Evolutionary conservation across 2,329 filamentous ascomycete genomes (phyloP).

Genomic region (Ascomycota sp.): DNA sequence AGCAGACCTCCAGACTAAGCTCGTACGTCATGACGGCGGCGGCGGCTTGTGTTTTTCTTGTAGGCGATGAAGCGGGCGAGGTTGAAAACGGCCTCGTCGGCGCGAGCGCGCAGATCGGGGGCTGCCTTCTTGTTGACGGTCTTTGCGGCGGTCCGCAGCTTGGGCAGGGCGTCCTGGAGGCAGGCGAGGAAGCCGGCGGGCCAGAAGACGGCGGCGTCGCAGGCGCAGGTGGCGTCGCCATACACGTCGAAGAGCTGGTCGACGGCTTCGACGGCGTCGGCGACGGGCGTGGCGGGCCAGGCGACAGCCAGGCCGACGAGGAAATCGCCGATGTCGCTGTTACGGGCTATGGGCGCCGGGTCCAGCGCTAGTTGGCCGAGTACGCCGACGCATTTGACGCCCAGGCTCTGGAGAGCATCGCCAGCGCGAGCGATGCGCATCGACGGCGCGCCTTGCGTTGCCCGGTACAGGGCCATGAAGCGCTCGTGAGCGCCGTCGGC

Average conservation of each 20-base stretch:
- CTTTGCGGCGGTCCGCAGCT: slow-evolving; percentile 35
- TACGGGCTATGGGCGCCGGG: slow-evolving; percentile 29
- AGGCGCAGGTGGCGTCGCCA: slow-evolving; percentile 35
- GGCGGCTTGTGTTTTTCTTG: slow-evolving; percentile 33
- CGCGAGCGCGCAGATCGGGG: slow-evolving; percentile 33
- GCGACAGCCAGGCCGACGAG: slow-evolving; percentile 32
- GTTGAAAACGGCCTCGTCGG: slow-evolving; percentile 42
- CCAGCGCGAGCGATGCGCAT: slow-evolving; percentile 10
- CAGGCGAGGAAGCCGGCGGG: slow-evolving; percentile 36
- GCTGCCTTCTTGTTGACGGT: slow-evolving; percentile 37
- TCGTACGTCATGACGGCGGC: too few relatives aligned
- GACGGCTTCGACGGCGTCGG: slow-evolving; percentile 41
- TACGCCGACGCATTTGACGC: slow-evolving; percentile 47
- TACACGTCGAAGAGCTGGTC: slow-evolving; percentile 51
- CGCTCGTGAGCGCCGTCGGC: slow-evolving; percentile 34
- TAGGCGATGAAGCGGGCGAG: slow-evolving; percentile 41
- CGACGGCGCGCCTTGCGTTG: slow-evolving; percentile 20
- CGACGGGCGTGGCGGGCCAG: slow-evolving; percentile 30
- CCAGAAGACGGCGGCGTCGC: slow-evolving; percentile 45
- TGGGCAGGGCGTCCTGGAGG: slow-evolving; percentile 32
- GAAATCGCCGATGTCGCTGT: slow-evolving; percentile 44
- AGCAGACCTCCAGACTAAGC: too few relatives aligned
- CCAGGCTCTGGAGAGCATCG: slow-evolving; percentile 40
- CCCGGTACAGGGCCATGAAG: slow-evolving; percentile 46
- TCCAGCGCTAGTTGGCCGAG: slow-evolving; percentile 40